phyloP scores from a whole-genome alignment of 2,329 filamentous ascomycete genomes.

The Grosmannia serpens region DNA sequence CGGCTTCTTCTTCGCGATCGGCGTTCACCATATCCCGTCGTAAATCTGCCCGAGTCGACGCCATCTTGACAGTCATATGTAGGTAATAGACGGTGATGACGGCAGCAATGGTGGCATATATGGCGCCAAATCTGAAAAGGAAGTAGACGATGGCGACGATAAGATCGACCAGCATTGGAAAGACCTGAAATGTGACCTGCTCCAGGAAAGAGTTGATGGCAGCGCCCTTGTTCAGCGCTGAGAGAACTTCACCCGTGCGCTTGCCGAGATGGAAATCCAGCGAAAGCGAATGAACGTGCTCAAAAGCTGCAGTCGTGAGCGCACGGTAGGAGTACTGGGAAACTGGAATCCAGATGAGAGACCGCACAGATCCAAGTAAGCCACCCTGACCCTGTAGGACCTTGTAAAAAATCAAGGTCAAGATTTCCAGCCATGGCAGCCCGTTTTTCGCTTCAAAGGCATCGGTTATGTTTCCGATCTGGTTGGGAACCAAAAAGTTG shows the following conservation, averaged over 20 bases:
- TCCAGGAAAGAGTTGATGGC: slow-evolving; percentile 96
- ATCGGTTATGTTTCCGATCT: slow-evolving; percentile 71
- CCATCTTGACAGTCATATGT: slow-evolving; percentile 92
- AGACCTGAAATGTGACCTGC: slow-evolving; percentile 88
- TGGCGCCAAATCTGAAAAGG: slow-evolving; percentile 65
- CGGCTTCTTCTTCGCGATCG: slow-evolving; percentile 87
- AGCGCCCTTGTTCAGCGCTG: slow-evolving; percentile 88
- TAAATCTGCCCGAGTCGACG: slow-evolving; percentile 82
- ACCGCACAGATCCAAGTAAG: slow-evolving; percentile 69
- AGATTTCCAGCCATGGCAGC: slow-evolving; percentile 65
- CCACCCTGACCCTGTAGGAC: slow-evolving; percentile 83
- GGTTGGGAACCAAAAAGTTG: slow-evolving; percentile 75
- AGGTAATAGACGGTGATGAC: slow-evolving; percentile 94
- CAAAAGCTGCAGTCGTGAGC: slow-evolving; percentile 87
- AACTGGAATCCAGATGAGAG: slow-evolving; percentile 89
- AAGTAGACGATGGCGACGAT: slow-evolving; percentile 77
- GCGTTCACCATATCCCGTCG: slow-evolving; percentile 91
- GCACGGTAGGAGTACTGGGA: slow-evolving; percentile 95
- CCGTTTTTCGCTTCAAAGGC: slow-evolving; percentile 38
- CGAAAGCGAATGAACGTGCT: slow-evolving; percentile 91
- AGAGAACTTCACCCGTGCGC: slow-evolving; percentile 90
- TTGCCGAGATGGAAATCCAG: slow-evolving; percentile 95
- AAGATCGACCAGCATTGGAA: slow-evolving; percentile 89
- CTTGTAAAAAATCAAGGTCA: slow-evolving; percentile 65
- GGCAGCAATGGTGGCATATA: slow-evolving; percentile 81